These are phyloP conservation scores for Globisporangium camurandrum DNA, from an alignment of 352 stramenopile species.

Conservation along the genomic window DNA sequence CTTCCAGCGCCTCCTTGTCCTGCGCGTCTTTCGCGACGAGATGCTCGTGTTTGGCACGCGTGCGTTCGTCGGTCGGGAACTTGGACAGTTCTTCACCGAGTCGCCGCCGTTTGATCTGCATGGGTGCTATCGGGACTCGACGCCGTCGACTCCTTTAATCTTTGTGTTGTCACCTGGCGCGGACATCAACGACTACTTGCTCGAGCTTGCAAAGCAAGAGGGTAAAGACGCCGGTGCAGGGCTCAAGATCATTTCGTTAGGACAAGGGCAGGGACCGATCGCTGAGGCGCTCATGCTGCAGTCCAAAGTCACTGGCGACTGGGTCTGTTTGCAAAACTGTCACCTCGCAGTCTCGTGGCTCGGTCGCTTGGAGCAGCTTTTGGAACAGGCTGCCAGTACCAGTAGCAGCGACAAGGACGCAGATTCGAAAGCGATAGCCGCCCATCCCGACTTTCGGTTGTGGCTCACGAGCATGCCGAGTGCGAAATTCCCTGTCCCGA, in stretches of 20 bases:
- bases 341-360: slow-evolving; percentile 91
- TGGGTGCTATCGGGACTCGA: slow-evolving; percentile 89
- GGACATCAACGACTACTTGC: slow-evolving; percentile 92
- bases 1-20: slow-evolving; percentile 87
- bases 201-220: slow-evolving; percentile 86
- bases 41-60: slow-evolving; percentile 86
- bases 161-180: slow-evolving; percentile 91
- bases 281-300: slow-evolving; percentile 89
- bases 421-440: too few relatives aligned
- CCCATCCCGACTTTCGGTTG: slow-evolving; percentile 87
- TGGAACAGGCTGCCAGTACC: slow-evolving; percentile 69
- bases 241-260: slow-evolving; percentile 91
- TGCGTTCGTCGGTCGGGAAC: slow-evolving; percentile 72
- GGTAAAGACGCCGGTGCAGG: slow-evolving; percentile 81
- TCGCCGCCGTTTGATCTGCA: slow-evolving; percentile 90
- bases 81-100: slow-evolving; percentile 85
- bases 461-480: slow-evolving; percentile 93
- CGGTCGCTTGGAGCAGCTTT: slow-evolving; percentile 80
- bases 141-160: slow-evolving; percentile 88
- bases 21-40: slow-evolving; percentile 87
- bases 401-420: too few relatives aligned
- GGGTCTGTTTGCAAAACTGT: slow-evolving; percentile 94
- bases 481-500: slow-evolving; percentile 86
- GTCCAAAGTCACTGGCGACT: slow-evolving; percentile 86
- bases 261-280: slow-evolving; percentile 90